A percentile compares a stretch with the other conserved stretches of the same genome.
Conservation (phyloP, 257 asterid genomes). For the Nicotiana obtusifolia region DNA sequence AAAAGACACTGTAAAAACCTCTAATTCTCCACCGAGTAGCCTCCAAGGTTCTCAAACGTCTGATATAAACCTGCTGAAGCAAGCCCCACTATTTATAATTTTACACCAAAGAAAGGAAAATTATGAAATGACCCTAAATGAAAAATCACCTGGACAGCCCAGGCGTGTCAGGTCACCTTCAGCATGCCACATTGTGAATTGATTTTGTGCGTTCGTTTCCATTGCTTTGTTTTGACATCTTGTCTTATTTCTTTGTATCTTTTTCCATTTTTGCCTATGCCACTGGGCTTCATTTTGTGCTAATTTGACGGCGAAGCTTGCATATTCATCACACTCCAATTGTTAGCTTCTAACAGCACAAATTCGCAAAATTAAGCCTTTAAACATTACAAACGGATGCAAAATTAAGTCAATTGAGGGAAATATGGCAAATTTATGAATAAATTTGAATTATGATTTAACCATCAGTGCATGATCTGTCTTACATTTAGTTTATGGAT, state of each 20-base stretch:
- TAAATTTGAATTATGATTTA: not conserved
- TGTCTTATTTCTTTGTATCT: not conserved
- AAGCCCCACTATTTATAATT: not conserved
- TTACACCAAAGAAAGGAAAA: not conserved
- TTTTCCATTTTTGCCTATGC: not conserved
- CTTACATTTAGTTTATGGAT: not conserved
- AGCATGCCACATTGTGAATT: not conserved
- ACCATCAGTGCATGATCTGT: not conserved
- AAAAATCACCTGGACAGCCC: not conserved
- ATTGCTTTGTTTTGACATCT: not conserved
- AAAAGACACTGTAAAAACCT: not conserved
- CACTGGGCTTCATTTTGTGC: not conserved
- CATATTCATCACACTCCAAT: not conserved
- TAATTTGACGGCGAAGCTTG: not conserved
- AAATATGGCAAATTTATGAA: not conserved
- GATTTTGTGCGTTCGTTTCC: not conserved
- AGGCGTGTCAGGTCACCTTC: not conserved
- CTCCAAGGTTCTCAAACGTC: not conserved
- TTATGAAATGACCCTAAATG: not conserved
- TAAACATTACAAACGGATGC: not conserved
- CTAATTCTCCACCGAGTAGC: not conserved
- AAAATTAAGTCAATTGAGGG: not conserved
- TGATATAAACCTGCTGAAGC: not conserved
- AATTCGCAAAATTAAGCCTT: not conserved
- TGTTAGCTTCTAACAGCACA: not conserved